Evolutionary conservation across 306 rosid genomes (phyloP).

Genomic region (Vicia faba): DNA sequence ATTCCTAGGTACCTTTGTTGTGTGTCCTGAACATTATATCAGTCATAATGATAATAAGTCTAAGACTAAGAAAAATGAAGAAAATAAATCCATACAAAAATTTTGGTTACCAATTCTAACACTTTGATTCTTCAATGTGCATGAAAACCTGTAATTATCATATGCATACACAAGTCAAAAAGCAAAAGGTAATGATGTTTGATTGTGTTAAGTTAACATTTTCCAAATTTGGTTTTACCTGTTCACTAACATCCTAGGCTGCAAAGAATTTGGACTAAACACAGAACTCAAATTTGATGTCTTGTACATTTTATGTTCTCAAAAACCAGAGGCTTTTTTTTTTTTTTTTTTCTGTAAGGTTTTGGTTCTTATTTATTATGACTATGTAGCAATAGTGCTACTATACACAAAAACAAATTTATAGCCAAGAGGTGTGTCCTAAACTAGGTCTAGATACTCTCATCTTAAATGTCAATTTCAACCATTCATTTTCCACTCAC

Average conservation of each 20-base stretch:
- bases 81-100: slow-evolving; percentile 8
- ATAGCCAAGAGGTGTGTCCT: slow-evolving; percentile 22
- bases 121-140: slow-evolving; percentile 47
- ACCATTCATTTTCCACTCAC: slow-evolving; percentile 49
- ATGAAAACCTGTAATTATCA: slow-evolving; percentile 39
- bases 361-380: slow-evolving; percentile 37
- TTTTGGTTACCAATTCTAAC: slow-evolving; percentile 48
- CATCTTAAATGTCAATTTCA: slow-evolving; percentile 44
- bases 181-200: slow-evolving; percentile 23
- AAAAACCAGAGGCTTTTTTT: slow-evolving; percentile 26
- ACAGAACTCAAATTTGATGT: slow-evolving; percentile 37
- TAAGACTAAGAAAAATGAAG: slow-evolving; percentile 8
- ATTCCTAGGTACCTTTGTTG: slow-evolving; percentile 66
- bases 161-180: slow-evolving; percentile 2
- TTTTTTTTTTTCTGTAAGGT: neutral
- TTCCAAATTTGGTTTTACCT: slow-evolving; percentile 46
- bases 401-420: neutral
- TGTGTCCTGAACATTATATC: slow-evolving; percentile 47
- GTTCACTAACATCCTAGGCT: slow-evolving; percentile 43
- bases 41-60: slow-evolving; percentile 21
- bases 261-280: slow-evolving; percentile 38
- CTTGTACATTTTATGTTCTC: slow-evolving; percentile 39
- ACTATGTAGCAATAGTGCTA: slow-evolving; percentile 23
- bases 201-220: slow-evolving; percentile 1
- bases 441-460: slow-evolving; percentile 26